Evolutionary conservation across 2,329 filamentous ascomycete genomes (phyloP).

Genomic region (Alternaria conjuncta): DNA sequence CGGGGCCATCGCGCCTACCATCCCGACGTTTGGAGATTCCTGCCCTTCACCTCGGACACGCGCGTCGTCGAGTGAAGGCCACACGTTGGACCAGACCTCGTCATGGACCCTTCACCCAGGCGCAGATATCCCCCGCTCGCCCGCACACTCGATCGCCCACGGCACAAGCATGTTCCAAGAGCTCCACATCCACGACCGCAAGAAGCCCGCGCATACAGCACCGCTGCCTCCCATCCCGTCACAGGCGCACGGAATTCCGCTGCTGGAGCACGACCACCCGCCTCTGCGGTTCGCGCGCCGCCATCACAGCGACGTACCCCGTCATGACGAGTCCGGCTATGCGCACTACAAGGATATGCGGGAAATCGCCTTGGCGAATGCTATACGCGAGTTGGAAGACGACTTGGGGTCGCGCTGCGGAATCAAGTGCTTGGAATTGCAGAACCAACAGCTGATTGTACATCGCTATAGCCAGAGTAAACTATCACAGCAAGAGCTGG

Average conservation of each 20-base stretch:
- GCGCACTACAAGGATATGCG: slow-evolving; percentile 31
- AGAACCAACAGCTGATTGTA: slow-evolving; percentile 44
- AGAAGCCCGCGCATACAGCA: slow-evolving; percentile 4
- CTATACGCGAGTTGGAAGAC: slow-evolving; percentile 29
- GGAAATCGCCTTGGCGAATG: slow-evolving; percentile 34
- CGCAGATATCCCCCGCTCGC: slow-evolving; percentile 1
- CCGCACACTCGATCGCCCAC: slow-evolving; percentile 7
- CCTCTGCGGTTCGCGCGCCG: slow-evolving; percentile 43
- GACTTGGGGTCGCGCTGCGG: slow-evolving; percentile 30
- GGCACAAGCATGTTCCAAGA: slow-evolving; percentile 18
- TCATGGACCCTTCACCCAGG: slow-evolving; percentile 13
- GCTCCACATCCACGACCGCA: slow-evolving; percentile 4
- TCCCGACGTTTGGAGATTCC: slow-evolving; percentile 20
- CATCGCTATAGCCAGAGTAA: slow-evolving; percentile 82
- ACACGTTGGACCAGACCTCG: slow-evolving; percentile 1
- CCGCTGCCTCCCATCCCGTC: slow-evolving; percentile 20
- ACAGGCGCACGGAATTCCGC: slow-evolving; percentile 26
- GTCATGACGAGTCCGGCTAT: slow-evolving; percentile 33
- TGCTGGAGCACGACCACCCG: slow-evolving; percentile 29
- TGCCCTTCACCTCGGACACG: slow-evolving; percentile 25
- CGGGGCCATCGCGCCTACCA: slow-evolving; percentile 16
- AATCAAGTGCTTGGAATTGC: slow-evolving; percentile 30
- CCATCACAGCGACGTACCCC: slow-evolving; percentile 29
- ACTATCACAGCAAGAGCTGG: slow-evolving; percentile 93
- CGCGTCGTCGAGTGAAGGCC: slow-evolving; percentile 7